phyloP scores from a whole-genome alignment of 768 basidiomycete species.

The Artomyces pyxidatus region DNA sequence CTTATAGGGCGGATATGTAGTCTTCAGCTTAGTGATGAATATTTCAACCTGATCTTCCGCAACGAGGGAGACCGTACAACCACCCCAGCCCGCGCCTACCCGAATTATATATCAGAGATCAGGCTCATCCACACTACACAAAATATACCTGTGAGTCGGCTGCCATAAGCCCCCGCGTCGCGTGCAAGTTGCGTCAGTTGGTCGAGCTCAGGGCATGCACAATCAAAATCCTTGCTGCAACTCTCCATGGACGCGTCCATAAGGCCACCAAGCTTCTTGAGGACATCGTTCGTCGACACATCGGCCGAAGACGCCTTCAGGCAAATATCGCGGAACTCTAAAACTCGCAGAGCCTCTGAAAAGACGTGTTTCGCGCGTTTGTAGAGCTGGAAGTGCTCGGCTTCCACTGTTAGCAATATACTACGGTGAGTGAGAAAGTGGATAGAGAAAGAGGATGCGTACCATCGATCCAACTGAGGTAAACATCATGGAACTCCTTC shows the following conservation, averaged over 20 bases:
- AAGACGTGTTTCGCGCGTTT: constrained; percentile 77
- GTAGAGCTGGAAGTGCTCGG: constrained; percentile 75
- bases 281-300: constrained; percentile 21
- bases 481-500: constrained; percentile 53
- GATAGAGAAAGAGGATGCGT: constrained; percentile 15
- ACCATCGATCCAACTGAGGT: constrained; percentile 79
- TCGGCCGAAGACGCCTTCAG: constrained; percentile 10
- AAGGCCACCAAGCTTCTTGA: constrained; percentile 51
- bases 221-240: constrained; percentile 64
- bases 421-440: neutral
- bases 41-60: constrained; percentile 48
- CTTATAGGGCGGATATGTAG: constrained; percentile 57
- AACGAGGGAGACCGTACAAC: constrained; percentile 80
- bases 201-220: constrained; percentile 75
- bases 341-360: constrained; percentile 72
- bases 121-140: neutral
- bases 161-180: constrained; percentile 70
- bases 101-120: neutral
- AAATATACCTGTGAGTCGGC: constrained; percentile 65
- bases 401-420: constrained; percentile 47
- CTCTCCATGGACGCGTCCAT: constrained; percentile 77
- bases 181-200: constrained; percentile 55
- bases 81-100: constrained; percentile 85
- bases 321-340: constrained; percentile 67
- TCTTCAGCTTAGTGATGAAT: constrained; percentile 57